Evolutionary conservation across 371 early-diverging fungal genomes (phyloP).

Genomic region (Lichtheimia ramosa): DNA sequence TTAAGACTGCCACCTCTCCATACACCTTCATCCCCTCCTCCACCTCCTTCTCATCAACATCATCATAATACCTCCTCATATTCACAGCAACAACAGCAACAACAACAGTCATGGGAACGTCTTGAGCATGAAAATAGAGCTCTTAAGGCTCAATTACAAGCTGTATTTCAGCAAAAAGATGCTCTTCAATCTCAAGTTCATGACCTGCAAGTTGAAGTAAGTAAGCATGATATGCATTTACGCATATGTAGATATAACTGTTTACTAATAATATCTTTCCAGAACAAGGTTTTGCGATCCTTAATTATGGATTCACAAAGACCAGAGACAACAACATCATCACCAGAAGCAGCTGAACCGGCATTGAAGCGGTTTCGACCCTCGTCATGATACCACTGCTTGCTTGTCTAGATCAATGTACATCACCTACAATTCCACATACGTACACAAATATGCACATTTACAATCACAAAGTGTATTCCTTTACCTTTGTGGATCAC

Average conservation of each 20-base stretch:
- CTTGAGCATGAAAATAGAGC: slow-evolving; percentile 17
- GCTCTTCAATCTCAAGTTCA: slow-evolving; percentile 21
- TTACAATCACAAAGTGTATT: no score
- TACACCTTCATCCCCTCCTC: not conserved
- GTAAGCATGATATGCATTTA: slow-evolving; percentile 17
- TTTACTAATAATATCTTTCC: not conserved
- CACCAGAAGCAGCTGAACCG: not conserved
- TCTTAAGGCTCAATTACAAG: slow-evolving; percentile 10
- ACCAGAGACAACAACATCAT: not conserved
- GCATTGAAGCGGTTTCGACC: not conserved
- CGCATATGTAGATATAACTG: not conserved
- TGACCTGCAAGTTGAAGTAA: slow-evolving; percentile 40
- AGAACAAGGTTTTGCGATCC: slow-evolving; percentile 29
- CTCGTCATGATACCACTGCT: no score
- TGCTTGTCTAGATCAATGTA: no score
- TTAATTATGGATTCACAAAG: slow-evolving; percentile 13
- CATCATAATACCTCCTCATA: slow-evolving; percentile 4
- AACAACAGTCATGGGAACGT: slow-evolving; percentile 4
- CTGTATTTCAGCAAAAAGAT: slow-evolving; percentile 6
- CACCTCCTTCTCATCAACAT: slow-evolving; percentile 2
- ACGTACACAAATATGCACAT: no score
- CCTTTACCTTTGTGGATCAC: no score
- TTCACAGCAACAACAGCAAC: not conserved
- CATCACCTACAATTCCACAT: no score
- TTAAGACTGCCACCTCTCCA: slow-evolving; percentile 4